Evolutionary conservation across 73 alveolate species (phyloP), one percentile per base, ranked within the genome.

Genomic region (Blepharisma stoltei): DNA sequence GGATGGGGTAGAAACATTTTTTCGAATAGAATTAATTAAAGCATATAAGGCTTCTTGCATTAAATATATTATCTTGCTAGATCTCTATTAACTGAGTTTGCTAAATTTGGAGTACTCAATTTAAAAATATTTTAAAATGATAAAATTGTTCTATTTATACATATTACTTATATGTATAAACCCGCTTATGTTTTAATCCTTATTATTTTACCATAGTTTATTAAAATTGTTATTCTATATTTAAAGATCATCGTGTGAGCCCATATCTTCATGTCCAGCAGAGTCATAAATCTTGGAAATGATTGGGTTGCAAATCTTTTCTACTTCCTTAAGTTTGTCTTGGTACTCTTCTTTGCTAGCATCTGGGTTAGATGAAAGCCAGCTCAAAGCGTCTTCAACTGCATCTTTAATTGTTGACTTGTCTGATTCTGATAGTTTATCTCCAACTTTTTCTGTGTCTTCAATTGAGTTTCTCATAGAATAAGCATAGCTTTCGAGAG

Each of bases 381-480:
- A 92, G 32, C 87, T 92, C 55, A 86, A 89, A 5, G 88, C 90
- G 71, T 92, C 95, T 66, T 92, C 81, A 32, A 92, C 78, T 47
- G 96, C 96, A 44, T 89, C 93, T 54, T 85, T 81, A 71, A 92
- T 92, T 66, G 84, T 65, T 48, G 80, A 86, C 88, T 93, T 88
- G 83, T 94, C 97, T 8, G 80, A 87, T 52, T 55, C 88, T 54
- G 78, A 85, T 76, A 94, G 70, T 80, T 88, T 90, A 76, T 44
- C 84, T 46, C 92, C 94, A 23, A 93, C 67, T 81, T 86, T 89
- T 70, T 83, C 93, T 60, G 81, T 85, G 88, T 94, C 98, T 66
- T 94, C 96, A 84, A 95, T 90, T 23, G 97, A 88, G 84, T 94
- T 95, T 54, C 89, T 86, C 97, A 95, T 94, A 41, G 97, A 80